Conservation (phyloP, 1,139 yeast genomes). For the Debaryomyces sp. region DNA sequence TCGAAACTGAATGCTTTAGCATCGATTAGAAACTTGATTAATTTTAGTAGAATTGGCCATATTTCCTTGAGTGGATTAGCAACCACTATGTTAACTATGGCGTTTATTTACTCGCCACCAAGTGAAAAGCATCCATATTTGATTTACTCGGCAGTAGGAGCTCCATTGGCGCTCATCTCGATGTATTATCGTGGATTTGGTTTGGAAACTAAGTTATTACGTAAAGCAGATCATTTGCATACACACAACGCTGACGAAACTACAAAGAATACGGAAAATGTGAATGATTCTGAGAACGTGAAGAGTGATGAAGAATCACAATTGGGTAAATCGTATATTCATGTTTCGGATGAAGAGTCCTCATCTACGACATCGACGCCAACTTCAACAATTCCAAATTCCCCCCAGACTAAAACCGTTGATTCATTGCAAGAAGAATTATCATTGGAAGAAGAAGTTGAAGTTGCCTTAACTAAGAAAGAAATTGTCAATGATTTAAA, state of each 20-base stretch:
- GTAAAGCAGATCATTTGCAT: slow-evolving; percentile 4
- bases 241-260: neutral
- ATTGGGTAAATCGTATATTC: slow-evolving; percentile 53
- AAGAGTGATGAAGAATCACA: slow-evolving; percentile 33
- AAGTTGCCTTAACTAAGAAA: slow-evolving; percentile 43
- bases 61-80: slow-evolving; percentile 40
- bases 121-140: slow-evolving; percentile 59
- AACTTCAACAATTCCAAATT: slow-evolving; percentile 30
- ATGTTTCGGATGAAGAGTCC: slow-evolving; percentile 49
- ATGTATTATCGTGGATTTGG: slow-evolving; percentile 23
- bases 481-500: slow-evolving; percentile 37
- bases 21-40: slow-evolving; percentile 22
- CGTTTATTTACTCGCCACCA: slow-evolving; percentile 43
- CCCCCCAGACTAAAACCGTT: slow-evolving; percentile 28
- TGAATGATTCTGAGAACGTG: slow-evolving; percentile 11
- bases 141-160: slow-evolving; percentile 55
- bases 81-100: slow-evolving; percentile 41
- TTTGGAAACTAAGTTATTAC: slow-evolving; percentile 20
- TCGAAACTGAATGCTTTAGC: slow-evolving; percentile 9
- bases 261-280: neutral
- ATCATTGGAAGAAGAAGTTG: slow-evolving; percentile 45
- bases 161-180: slow-evolving; percentile 37
- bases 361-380: slow-evolving; percentile 34
- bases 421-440: slow-evolving; percentile 19
- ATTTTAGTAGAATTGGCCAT: slow-evolving; percentile 31